Evolutionary conservation across 2,329 filamentous ascomycete species (phyloP).

Genomic region (Aspergillus transmontanensis): DNA sequence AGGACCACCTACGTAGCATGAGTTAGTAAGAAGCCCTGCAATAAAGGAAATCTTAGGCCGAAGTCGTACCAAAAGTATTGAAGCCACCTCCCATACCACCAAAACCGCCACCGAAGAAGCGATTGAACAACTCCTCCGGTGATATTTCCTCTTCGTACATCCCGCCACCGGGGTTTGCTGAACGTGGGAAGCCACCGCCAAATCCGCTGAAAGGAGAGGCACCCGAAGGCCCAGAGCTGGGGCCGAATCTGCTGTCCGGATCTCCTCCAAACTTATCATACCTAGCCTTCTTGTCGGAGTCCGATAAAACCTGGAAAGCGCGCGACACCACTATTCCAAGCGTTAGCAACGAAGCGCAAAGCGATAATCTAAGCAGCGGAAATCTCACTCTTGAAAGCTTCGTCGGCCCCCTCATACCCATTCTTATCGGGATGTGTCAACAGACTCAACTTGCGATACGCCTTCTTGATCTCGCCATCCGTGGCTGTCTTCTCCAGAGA

Average conservation of each 20-base stretch:
- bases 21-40: not conserved
- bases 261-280: conserved; percentile 90
- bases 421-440: conserved; percentile 99
- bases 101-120: conserved; percentile 83
- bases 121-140: conserved; percentile 93
- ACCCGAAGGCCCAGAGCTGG: conserved; percentile 45
- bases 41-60: not conserved
- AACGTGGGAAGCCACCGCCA: conserved; percentile 49
- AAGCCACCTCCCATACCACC: conserved; percentile 58
- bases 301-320: conserved; percentile 89
- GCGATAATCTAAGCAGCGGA: not conserved
- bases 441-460: conserved; percentile 90
- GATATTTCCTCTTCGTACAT: conserved; percentile 91
- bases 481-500: conserved; percentile 68
- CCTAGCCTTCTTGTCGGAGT: conserved; percentile 87
- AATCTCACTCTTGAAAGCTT: conserved; percentile 85
- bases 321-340: conserved; percentile 71
- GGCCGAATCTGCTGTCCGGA: conserved; percentile 82
- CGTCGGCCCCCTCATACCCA: conserved; percentile 90
- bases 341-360: conserved; percentile 64
- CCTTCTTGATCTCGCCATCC: conserved; percentile 93
- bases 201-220: conserved; percentile 49
- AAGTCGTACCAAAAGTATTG: conserved; percentile 64
- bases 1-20: conserved; percentile 59
- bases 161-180: conserved; percentile 53